Base-by-base conservation (phyloP, 2,329 filamentous ascomycete genomes). In the Tolypocladium album region DNA sequence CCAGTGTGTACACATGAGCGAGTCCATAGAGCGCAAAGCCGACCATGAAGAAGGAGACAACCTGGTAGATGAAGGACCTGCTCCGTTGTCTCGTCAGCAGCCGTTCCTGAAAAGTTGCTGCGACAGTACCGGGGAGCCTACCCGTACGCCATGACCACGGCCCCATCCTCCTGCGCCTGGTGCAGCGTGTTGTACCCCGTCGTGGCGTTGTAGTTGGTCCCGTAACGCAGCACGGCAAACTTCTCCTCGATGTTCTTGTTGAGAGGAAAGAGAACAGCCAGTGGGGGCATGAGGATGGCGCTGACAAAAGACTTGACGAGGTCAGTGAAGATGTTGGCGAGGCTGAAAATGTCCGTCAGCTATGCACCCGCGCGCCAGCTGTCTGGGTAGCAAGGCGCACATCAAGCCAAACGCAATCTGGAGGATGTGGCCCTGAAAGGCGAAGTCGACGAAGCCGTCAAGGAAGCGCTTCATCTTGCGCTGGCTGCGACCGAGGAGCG, bases 331-430 rank as follows among this genome's bases (percentile, higher is more conserved):
- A 87, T 82, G 59, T 85, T 81, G 15, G 88, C 88, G 58, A 91
- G 79, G 64, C 86, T 88, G 59, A 60, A 22, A 13, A 13, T 17
- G 38, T 15, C 57, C 64, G 52, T 65, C 59, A 55, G 56, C 58
- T 57, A 31, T 12, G 1, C 45, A 47, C 12, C 22, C 45, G 5
- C 12, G 5, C 11, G 45, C 22, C 13, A 47, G 11, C 5, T 47
- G 22, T 15, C 27, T 31, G 27, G 27, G 27, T 31, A 31, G 27
- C 27, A 31, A 31, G 34, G 34, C 78, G 70, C 68, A 89, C 87
- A 91, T 90, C 64, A 90, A 75, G 65, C 88, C 88, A 65, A 90
- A 85, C 20, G 88, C 88, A 61, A 91, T 88, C 71, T 90, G 85
- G 34, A 91, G 79, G 56, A 90, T 88, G 66, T 90, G 90, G 61